A percentile compares a stretch with the other conserved stretches of the same genome.
Conservation (phyloP, 2,329 filamentous ascomycete genomes). For the Colletotrichum tabaci region DNA sequence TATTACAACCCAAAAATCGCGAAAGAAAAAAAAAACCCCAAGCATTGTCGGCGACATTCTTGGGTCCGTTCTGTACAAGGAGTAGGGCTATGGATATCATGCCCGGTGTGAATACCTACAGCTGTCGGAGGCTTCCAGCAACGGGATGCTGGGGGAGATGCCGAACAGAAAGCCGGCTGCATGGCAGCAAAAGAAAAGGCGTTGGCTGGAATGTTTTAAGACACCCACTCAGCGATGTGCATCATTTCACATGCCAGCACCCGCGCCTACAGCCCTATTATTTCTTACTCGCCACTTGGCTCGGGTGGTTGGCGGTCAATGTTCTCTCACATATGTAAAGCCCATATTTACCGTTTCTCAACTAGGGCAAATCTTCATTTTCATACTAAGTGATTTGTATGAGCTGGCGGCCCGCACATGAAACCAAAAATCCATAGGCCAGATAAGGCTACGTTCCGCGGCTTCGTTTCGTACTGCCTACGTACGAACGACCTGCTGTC, state of each 20-base stretch:
- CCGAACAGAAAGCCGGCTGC: conserved; percentile 12
- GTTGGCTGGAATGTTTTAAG: conserved; percentile 40
- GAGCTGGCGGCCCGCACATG: neutral
- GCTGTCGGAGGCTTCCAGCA: conserved; percentile 14
- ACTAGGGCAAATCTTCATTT: conserved; percentile 20
- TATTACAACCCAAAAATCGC: conserved; percentile 1
- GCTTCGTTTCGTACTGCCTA: neutral
- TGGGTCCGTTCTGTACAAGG: conserved; percentile 19
- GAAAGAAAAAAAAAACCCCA: conserved; percentile 11
- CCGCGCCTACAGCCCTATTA: conserved; percentile 20
- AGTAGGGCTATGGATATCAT: conserved; percentile 12
- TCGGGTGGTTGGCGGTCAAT: conserved; percentile 24
- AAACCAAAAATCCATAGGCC: neutral
- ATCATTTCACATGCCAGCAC: conserved; percentile 38
- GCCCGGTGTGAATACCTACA: conserved; percentile 26
- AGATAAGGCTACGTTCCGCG: neutral
- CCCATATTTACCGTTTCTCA: conserved; percentile 37
- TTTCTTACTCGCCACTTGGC: conserved; percentile 10
- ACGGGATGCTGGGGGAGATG: conserved; percentile 4
- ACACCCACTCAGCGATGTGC: conserved; percentile 34
- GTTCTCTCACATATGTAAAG: conserved; percentile 38
- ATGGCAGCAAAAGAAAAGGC: conserved; percentile 31
- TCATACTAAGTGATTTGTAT: neutral
- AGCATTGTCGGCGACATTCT: conserved; percentile 3
- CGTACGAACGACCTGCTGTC: too few relatives aligned